Evolutionary conservation across 768 basidiomycete species (phyloP).

Genomic region (Suillus lakei): DNA sequence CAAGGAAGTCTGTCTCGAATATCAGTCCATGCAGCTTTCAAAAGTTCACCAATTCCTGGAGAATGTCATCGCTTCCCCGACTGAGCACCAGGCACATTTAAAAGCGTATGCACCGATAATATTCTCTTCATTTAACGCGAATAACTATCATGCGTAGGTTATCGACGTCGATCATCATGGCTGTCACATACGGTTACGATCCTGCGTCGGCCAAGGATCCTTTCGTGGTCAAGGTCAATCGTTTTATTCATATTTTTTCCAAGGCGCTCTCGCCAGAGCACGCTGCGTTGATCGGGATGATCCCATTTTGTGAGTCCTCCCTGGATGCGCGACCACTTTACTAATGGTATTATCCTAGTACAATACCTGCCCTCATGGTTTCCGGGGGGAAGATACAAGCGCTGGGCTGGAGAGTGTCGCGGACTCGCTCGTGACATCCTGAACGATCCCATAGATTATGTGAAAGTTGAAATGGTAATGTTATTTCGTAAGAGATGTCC

Average conservation of each 20-base stretch:
- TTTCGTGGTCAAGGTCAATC: slow-evolving; percentile 26
- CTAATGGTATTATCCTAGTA: slow-evolving; percentile 12
- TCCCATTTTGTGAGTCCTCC: slow-evolving; percentile 31
- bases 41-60: slow-evolving; percentile 28
- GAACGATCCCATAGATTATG: slow-evolving; percentile 23
- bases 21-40: slow-evolving; percentile 18
- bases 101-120: slow-evolving; percentile 26
- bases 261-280: slow-evolving; percentile 25
- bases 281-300: slow-evolving; percentile 21
- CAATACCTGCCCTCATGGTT: slow-evolving; percentile 38
- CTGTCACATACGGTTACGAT: slow-evolving; percentile 30
- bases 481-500: not conserved
- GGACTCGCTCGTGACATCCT: slow-evolving; percentile 27
- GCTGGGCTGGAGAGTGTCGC: slow-evolving; percentile 20
- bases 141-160: slow-evolving; percentile 17
- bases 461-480: slow-evolving; percentile 27
- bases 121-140: not conserved
- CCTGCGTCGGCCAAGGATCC: slow-evolving; percentile 27
- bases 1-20: slow-evolving; percentile 18
- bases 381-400: slow-evolving; percentile 35
- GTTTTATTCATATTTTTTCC: slow-evolving; percentile 16
- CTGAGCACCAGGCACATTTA: slow-evolving; percentile 20
- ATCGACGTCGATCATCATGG: slow-evolving; percentile 29
- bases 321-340: not conserved
- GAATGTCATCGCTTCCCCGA: slow-evolving; percentile 25